Percentiles rank a stretch among this genome's conserved stretches.
These are phyloP conservation scores for Hypoxylon intermedium DNA, from an alignment of 495 filamentous ascomycete species.

Conservation along the genomic window DNA sequence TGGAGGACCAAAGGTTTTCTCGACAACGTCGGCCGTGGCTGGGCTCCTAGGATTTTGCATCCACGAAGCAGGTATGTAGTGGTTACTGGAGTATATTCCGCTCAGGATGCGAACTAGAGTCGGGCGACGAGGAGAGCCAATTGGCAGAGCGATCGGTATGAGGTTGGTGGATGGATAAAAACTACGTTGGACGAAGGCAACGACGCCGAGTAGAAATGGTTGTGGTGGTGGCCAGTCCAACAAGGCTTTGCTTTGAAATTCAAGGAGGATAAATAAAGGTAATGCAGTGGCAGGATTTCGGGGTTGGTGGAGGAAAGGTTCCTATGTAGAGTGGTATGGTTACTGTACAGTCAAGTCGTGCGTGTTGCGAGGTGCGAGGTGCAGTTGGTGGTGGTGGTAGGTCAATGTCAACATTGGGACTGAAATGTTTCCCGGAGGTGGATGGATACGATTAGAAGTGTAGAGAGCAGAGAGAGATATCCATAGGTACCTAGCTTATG, in stretches of 20 bases:
- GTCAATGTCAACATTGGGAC: conserved; percentile 19
- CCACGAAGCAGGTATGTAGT: not conserved
- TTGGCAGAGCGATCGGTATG: not conserved
- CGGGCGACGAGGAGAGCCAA: not conserved
- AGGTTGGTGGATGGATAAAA: not conserved
- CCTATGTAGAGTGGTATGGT: conserved; percentile 8
- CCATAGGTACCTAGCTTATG: no score
- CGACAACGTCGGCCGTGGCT: not conserved
- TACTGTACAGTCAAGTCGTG: conserved; percentile 7
- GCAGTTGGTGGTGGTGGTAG: conserved; percentile 6
- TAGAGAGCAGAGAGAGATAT: not conserved
- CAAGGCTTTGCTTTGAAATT: no score
- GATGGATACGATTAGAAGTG: conserved; percentile 1
- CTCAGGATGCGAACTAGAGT: no score
- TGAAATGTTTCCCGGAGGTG: not conserved
- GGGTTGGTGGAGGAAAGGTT: not conserved
- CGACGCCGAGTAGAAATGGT: not conserved
- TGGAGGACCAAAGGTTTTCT: conserved; percentile 9
- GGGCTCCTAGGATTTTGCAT: conserved; percentile 1
- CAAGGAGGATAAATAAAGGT: not conserved
- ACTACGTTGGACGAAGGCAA: conserved; percentile 7
- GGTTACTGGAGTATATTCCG: no score
- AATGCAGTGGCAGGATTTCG: not conserved
- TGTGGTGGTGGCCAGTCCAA: not conserved
- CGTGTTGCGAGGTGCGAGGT: not conserved